Evolutionary conservation across 805 yeast species (phyloP), one percentile per base, ranked within the genome.

Genomic region (Candida adriatica): DNA sequence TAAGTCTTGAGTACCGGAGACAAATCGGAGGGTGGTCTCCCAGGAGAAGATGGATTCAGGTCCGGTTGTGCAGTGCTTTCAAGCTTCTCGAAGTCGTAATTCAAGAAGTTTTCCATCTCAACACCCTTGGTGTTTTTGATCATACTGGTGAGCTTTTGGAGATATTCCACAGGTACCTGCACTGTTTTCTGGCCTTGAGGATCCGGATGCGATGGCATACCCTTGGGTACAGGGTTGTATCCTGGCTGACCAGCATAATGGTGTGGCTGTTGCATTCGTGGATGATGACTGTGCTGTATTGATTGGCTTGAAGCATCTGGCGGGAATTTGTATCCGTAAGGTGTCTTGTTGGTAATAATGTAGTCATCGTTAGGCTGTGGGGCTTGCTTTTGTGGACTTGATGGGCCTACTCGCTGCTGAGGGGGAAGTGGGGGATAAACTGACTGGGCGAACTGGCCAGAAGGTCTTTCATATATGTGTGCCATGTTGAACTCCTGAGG

Each of bases 241-340:
- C 18, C 23, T 18, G 24, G 31, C 26, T 13, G 6, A 15, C 33
- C 31, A 23, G 30, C 33, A 4, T 29, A 30, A 13, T 23, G 39
- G 14, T 24, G 31, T n/a, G 25, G 25, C 2, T 20, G 26, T 14
- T 31, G 42, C 16, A 20, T 41, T 15, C 40, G 32, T 38, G 38
- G 7, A 33, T 38, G 14, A 8, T 19, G 40, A 16, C 10, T 26
- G 11, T 19, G 22, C 14, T 17, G 29, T 9, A n/a, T 18, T 4
- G 15, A n/a, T 7, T 23, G 8, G 14, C 25, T n/a, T 9, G 14
- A 7, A 7, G 13, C 25, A 8, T 35, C 39, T 18, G 69, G 63
- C 2, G 83, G 84, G 43, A 77, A 77, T 49, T 69, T 75, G 53
- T 72, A 77, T 4, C 64, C 53, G n/a, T 55, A 62, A 5, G 75